These are phyloP conservation scores for Ceratobasidium sp. DNA, from an alignment of 1,284 basidiomycete species.

Conservation along the genomic window DNA sequence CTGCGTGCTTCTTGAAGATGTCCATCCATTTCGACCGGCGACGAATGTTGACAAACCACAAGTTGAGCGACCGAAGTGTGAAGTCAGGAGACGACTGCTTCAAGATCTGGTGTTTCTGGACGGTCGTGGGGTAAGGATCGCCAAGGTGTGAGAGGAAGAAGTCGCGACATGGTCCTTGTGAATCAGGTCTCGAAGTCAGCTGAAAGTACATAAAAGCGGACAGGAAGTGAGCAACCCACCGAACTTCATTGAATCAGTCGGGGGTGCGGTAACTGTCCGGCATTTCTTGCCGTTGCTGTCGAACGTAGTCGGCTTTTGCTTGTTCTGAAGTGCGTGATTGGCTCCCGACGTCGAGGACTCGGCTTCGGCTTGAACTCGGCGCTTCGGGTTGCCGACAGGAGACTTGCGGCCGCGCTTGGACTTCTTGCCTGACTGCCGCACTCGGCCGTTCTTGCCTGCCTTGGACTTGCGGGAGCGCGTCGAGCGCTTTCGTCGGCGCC, in stretches of 20 bases:
- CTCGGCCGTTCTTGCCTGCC: slow-evolving; percentile 29
- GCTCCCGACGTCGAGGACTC: not conserved
- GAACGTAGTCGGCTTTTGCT: not conserved
- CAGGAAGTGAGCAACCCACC: not conserved
- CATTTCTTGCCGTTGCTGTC: slow-evolving; percentile 17
- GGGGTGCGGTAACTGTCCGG: slow-evolving; percentile 37
- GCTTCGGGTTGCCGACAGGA: slow-evolving; percentile 38
- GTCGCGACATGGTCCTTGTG: slow-evolving; percentile 48
- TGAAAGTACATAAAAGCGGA: not conserved
- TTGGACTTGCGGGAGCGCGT: slow-evolving; percentile 38
- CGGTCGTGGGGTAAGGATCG: slow-evolving; percentile 48
- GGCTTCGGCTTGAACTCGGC: slow-evolving; percentile 31
- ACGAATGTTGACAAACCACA: slow-evolving; percentile 50
- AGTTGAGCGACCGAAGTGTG: slow-evolving; percentile 47
- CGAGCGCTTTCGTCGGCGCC: slow-evolving; percentile 24
- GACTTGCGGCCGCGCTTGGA: slow-evolving; percentile 40
- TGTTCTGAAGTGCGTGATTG: too few species aligned
- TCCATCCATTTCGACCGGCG: slow-evolving; percentile 50
- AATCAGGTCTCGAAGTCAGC: slow-evolving; percentile 27
- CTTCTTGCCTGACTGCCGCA: slow-evolving; percentile 42
- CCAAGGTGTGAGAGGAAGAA: slow-evolving; percentile 48
- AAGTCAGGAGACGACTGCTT: slow-evolving; percentile 42
- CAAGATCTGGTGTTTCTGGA: slow-evolving; percentile 47
- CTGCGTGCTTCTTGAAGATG: slow-evolving; percentile 49
- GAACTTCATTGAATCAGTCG: slow-evolving; percentile 43